Base-by-base conservation (phyloP, 2,329 filamentous ascomycete genomes). In the Aspergillus fumigatiaffinis region DNA sequence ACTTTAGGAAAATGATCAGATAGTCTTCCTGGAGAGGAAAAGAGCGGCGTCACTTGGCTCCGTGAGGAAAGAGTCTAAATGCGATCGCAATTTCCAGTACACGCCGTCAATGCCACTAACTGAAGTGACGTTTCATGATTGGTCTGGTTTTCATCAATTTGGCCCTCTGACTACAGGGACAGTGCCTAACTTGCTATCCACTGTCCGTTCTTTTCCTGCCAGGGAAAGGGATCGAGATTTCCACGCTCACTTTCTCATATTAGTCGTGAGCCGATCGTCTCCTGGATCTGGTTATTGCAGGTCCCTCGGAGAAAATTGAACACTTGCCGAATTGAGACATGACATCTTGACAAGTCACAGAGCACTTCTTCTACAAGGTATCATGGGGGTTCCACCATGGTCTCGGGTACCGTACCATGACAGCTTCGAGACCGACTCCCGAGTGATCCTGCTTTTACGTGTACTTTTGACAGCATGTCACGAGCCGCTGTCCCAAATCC, bases 41-140 rank as follows among this genome's bases (percentile, higher is more conserved):
- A 52, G 66, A 68, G 59, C 55, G 61, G 59, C 67, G 56, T 38
- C 55, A 54, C 58, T 52, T 68, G 51, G 50, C 66, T 67, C 23
- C 60, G 63, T 57, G 48, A 53, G 65, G 67, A 53, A 68, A 69
- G 66, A 69, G 60, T 61, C 62, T 60, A 62, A 60, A 66, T 64
- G 55, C 57, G 66, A 69, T 70, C 65, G 59, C 61, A 69, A 68
- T 67, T 64, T 59, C 55, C 54, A 51, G 23, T 26, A 50, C 23
- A 41, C 38, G 42, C 54, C 38, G 23, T 50, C 32, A n/a, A 47
- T 32, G 55, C 35, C 25, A 46, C 29, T 21, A 9, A 51, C 58
- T 53, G 56, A 32, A 25, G 42, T 26, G 57, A 42, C 52, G 35
- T 14, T 20, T 38, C 38, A 17, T 55, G 55, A 57, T 52, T 42